These are phyloP conservation scores for Cynara cardunculus DNA, from an alignment of 129 eudicot genomes.

Conservation along the genomic window DNA sequence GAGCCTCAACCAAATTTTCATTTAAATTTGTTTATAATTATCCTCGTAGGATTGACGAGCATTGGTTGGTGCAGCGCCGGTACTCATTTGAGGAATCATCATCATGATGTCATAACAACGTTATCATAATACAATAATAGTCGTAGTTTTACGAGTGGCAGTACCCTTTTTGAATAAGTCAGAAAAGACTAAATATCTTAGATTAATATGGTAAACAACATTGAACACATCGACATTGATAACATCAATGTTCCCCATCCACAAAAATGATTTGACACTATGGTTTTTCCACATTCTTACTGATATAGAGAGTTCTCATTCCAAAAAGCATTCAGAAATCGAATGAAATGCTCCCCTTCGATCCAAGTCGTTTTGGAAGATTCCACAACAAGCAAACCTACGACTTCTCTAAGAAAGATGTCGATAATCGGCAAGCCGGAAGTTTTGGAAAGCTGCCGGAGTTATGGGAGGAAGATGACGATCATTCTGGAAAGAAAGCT, in stretches of 20 bases:
- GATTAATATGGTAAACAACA: slow-evolving; percentile 17
- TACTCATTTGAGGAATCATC: neutral
- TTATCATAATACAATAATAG: neutral
- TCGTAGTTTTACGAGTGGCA: slow-evolving; percentile 3
- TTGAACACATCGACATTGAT: slow-evolving; percentile 29
- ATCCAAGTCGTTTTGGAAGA: slow-evolving; percentile 14
- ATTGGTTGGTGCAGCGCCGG: too few relatives aligned
- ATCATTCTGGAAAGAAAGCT: neutral
- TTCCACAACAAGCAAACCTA: slow-evolving; percentile 4
- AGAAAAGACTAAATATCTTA: slow-evolving; percentile 10
- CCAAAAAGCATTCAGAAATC: neutral
- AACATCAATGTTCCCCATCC: slow-evolving; percentile 16
- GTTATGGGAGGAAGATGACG: slow-evolving; percentile 22
- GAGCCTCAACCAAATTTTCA: too few relatives aligned
- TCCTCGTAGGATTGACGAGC: too few relatives aligned
- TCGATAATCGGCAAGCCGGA: neutral
- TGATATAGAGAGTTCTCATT: neutral
- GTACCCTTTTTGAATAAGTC: slow-evolving; percentile 21
- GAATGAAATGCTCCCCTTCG: slow-evolving; percentile 22
- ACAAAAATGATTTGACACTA: neutral
- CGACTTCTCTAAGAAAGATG: slow-evolving; percentile 1
- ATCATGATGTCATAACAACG: neutral
- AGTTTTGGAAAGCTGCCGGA: slow-evolving; percentile 11
- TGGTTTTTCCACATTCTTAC: neutral
- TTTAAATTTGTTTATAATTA: too few relatives aligned